Evolutionary conservation across 2,329 filamentous ascomycete genomes (phyloP).

Genomic region (Penicillium brasilianum): DNA sequence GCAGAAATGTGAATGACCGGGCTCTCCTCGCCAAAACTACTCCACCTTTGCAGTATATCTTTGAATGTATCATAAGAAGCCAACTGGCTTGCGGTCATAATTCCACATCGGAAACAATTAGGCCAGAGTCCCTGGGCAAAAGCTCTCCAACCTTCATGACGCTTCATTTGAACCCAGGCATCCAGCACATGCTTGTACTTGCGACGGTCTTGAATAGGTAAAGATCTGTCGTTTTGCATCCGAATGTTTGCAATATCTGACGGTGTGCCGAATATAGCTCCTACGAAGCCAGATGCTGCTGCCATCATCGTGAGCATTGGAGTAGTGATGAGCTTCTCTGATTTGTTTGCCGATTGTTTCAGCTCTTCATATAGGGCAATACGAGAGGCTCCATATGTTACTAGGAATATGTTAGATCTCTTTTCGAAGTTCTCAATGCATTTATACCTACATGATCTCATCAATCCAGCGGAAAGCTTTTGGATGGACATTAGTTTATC

Average conservation of each 20-base stretch:
- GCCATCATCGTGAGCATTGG: slow-evolving; percentile 25
- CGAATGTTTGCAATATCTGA: slow-evolving; percentile 35
- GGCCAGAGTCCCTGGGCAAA: slow-evolving; percentile 62
- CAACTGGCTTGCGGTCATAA: slow-evolving; percentile 85
- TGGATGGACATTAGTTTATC: background rate
- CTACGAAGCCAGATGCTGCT: slow-evolving; percentile 27
- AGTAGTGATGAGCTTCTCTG: slow-evolving; percentile 14
- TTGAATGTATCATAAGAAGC: slow-evolving; percentile 88
- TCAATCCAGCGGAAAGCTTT: slow-evolving; percentile 32
- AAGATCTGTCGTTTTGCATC: slow-evolving; percentile 34
- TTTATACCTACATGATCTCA: slow-evolving; percentile 24
- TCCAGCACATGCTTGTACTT: slow-evolving; percentile 33
- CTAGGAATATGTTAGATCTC: slow-evolving; percentile 10
- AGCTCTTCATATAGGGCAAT: slow-evolving; percentile 34
- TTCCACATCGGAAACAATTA: slow-evolving; percentile 78
- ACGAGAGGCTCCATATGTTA: slow-evolving; percentile 34
- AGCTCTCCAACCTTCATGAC: slow-evolving; percentile 25
- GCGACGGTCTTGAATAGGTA: slow-evolving; percentile 23
- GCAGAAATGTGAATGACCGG: slow-evolving; percentile 79
- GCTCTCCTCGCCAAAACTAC: slow-evolving; percentile 67
- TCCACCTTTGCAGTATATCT: slow-evolving; percentile 67
- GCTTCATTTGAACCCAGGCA: slow-evolving; percentile 32
- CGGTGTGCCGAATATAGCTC: slow-evolving; percentile 31
- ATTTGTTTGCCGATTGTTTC: slow-evolving; percentile 20
- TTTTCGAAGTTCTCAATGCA: background rate